Evolutionary conservation across 331 rosid genomes (phyloP).

Genomic region (Ulmus americana): DNA sequence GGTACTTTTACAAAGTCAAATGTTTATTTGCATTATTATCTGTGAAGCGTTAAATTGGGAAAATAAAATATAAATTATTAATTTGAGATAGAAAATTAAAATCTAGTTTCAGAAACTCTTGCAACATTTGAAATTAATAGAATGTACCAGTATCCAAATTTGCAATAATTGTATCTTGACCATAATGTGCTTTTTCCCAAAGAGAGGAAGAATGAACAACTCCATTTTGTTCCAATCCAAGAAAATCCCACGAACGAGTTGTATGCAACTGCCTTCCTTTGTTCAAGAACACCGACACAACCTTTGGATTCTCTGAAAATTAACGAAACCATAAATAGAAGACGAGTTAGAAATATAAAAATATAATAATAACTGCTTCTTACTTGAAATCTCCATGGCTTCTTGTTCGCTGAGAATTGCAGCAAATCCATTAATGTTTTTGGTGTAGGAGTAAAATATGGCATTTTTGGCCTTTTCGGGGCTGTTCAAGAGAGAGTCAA

Average conservation of each 20-base stretch:
- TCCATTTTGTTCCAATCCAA: constrained; percentile 26
- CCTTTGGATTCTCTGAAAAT: constrained; percentile 28
- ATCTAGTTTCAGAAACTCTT: neutral
- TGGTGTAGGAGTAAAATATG: constrained; percentile 38
- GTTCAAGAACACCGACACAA: constrained; percentile 37
- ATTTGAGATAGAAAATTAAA: neutral
- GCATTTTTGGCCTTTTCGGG: constrained; percentile 27
- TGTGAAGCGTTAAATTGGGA: neutral
- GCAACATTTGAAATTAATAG: neutral
- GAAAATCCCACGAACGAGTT: constrained; percentile 43
- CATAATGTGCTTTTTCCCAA: constrained; percentile 35
- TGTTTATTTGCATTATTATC: neutral
- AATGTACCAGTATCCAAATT: constrained; percentile 40
- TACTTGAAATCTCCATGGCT: constrained; percentile 27
- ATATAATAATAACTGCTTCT: neutral
- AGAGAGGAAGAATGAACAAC: constrained; percentile 9
- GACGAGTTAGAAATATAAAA: neutral
- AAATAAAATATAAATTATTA: neutral
- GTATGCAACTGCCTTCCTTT: constrained; percentile 32
- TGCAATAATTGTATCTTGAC: constrained; percentile 39
- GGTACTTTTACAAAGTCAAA: neutral
- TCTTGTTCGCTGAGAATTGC: constrained; percentile 33
- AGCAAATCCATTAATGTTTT: constrained; percentile 42
- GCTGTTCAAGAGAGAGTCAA: constrained; percentile 10
- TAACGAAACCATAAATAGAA: neutral